These are phyloP conservation scores for Ramaria sp. DNA, from an alignment of 768 basidiomycete species.

Conservation along the genomic window DNA sequence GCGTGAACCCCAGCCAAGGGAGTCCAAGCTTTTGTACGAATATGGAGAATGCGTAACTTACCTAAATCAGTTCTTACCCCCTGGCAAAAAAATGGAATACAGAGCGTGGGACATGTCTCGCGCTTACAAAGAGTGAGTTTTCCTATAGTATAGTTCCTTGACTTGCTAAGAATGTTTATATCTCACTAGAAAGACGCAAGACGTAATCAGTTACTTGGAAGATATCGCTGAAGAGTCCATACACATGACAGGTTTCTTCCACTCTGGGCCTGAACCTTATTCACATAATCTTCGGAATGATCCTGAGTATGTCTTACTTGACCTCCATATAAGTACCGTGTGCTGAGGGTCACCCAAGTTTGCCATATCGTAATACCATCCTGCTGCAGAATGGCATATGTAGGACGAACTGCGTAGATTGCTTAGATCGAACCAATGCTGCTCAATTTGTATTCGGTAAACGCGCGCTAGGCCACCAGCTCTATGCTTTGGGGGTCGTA, in stretches of 20 bases:
- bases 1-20: slow-evolving; percentile 48
- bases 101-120: slow-evolving; percentile 95
- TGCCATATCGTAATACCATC: slow-evolving; percentile 53
- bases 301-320: slow-evolving; percentile 22
- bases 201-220: slow-evolving; percentile 90
- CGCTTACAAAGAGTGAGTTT: slow-evolving; percentile 81
- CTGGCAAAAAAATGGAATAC: slow-evolving; percentile 78
- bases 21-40: slow-evolving; percentile 82
- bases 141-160: slow-evolving; percentile 9
- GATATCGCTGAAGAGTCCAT: slow-evolving; percentile 92
- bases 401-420: slow-evolving; percentile 94
- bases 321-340: not conserved
- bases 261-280: slow-evolving; percentile 81
- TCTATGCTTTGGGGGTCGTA: slow-evolving; percentile 88
- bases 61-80: slow-evolving; percentile 90
- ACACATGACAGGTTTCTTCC: slow-evolving; percentile 88
- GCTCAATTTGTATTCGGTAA: slow-evolving; percentile 97
- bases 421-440: slow-evolving; percentile 91
- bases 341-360: slow-evolving; percentile 19
- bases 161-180: not conserved
- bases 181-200: slow-evolving; percentile 70
- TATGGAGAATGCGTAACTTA: slow-evolving; percentile 89
- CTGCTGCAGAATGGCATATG: slow-evolving; percentile 86
- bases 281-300: slow-evolving; percentile 49
- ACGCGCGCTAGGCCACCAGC: slow-evolving; percentile 86